These are phyloP conservation scores for Ambrosia hybrid DNA, from an alignment of 140 eudicot genomes.

Conservation along the genomic window DNA sequence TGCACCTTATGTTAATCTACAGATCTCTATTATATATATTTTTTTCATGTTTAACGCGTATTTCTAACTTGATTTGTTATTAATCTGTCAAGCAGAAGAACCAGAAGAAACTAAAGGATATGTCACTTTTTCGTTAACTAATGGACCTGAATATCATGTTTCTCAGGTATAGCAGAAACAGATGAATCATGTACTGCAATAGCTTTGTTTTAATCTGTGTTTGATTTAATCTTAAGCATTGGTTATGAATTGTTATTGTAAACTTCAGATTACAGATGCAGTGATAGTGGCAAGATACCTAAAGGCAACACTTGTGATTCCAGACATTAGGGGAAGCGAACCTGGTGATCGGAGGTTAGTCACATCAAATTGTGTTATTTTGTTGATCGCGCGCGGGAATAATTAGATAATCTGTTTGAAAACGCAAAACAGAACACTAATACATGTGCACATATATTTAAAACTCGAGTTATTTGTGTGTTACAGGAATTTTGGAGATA, in stretches of 20 bases:
- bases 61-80: constrained; percentile 13
- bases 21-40: background rate
- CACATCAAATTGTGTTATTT: background rate
- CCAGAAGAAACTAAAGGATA: constrained; percentile 66
- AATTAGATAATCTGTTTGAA: too few relatives aligned
- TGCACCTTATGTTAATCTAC: background rate
- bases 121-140: constrained; percentile 90
- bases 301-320: constrained; percentile 89
- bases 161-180: constrained; percentile 61
- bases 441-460: background rate
- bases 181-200: background rate
- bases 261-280: constrained; percentile 82
- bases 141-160: constrained; percentile 95
- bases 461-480: background rate
- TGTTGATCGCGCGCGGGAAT: too few relatives aligned
- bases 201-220: background rate
- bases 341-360: constrained; percentile 86
- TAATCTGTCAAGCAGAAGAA: constrained; percentile 47
- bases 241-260: background rate
- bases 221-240: constrained; percentile 7
- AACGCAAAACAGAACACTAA: too few relatives aligned
- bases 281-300: constrained; percentile 82
- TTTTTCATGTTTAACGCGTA: background rate
- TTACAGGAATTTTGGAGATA: constrained; percentile 85
- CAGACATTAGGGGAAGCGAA: constrained; percentile 89